Conservation (phyloP, 1,284 basidiomycete genomes). For the Puccinia novopanici region DNA sequence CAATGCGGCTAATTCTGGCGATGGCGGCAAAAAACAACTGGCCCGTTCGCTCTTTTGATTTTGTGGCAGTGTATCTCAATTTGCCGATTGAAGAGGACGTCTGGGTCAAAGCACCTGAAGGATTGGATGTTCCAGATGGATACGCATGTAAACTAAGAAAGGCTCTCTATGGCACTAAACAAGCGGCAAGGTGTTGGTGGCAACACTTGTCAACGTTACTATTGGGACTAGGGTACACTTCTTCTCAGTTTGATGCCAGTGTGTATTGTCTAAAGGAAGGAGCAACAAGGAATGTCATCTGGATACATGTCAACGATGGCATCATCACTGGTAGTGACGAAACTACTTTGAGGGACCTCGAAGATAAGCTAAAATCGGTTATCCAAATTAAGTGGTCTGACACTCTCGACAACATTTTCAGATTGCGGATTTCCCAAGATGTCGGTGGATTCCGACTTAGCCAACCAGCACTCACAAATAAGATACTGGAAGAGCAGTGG, state of each 20-base stretch:
- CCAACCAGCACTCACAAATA: neutral
- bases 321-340: neutral
- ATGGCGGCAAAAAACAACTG: neutral
- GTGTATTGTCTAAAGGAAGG: neutral
- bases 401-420: neutral
- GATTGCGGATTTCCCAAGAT: neutral
- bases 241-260: neutral
- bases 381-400: slow-evolving; percentile 29
- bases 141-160: neutral
- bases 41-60: slow-evolving; percentile 15
- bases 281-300: neutral
- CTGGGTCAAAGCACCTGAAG: neutral
- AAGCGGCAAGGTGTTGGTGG: slow-evolving; percentile 31
- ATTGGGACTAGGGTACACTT: neutral
- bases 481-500: neutral
- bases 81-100: slow-evolving; percentile 11
- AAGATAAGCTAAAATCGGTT: neutral
- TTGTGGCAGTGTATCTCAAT: neutral
- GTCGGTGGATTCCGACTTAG: neutral
- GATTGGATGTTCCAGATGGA: neutral
- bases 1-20: slow-evolving; percentile 13
- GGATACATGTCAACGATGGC: slow-evolving; percentile 39
- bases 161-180: slow-evolving; percentile 30
- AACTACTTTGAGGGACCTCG: neutral
- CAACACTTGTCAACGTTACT: neutral